These are phyloP conservation scores for Aspergillus incahuasiensis DNA, from an alignment of 495 filamentous ascomycete species.

Conservation along the genomic window DNA sequence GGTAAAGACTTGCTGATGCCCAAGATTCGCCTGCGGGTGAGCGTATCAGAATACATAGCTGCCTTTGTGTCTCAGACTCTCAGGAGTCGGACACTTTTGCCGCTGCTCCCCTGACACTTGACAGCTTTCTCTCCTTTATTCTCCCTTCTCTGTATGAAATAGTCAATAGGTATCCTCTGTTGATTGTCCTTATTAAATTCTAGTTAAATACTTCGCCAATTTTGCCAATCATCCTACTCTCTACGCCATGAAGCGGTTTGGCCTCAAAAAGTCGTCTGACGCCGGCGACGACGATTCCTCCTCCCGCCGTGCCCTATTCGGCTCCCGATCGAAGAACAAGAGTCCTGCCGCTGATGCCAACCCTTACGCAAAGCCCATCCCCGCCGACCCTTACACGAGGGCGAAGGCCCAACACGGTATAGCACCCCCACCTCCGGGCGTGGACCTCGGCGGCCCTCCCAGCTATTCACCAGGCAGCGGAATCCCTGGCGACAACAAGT, in stretches of 20 bases:
- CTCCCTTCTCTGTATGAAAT: conserved; percentile 8
- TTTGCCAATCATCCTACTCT: background rate
- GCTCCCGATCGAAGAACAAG: conserved; percentile 55
- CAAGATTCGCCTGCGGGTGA: background rate
- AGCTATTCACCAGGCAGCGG: conserved; percentile 13
- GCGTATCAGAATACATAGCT: conserved; percentile 12
- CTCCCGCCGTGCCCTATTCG: conserved; percentile 56
- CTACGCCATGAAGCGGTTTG: conserved; percentile 49
- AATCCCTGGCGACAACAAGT: conserved; percentile 29
- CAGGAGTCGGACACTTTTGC: conserved; percentile 11
- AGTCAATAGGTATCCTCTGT: conserved; percentile 1
- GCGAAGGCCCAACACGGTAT: conserved; percentile 49
- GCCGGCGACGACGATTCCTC: conserved; percentile 54
- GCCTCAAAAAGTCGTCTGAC: conserved; percentile 65
- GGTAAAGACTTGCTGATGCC: conserved; percentile 14
- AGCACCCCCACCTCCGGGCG: conserved; percentile 26
- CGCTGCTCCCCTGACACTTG: conserved; percentile 13
- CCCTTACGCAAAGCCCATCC: conserved; percentile 63
- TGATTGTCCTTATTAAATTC: conserved; percentile 2
- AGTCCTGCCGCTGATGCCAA: conserved; percentile 50
- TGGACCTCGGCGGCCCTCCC: conserved; percentile 6
- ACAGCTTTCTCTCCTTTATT: conserved; percentile 12
- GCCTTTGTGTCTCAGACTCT: conserved; percentile 15
- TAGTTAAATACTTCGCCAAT: background rate
- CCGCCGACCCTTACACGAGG: conserved; percentile 59